Base-by-base conservation (phyloP, 139 green algal genomes). In the Volvox africanus region DNA sequence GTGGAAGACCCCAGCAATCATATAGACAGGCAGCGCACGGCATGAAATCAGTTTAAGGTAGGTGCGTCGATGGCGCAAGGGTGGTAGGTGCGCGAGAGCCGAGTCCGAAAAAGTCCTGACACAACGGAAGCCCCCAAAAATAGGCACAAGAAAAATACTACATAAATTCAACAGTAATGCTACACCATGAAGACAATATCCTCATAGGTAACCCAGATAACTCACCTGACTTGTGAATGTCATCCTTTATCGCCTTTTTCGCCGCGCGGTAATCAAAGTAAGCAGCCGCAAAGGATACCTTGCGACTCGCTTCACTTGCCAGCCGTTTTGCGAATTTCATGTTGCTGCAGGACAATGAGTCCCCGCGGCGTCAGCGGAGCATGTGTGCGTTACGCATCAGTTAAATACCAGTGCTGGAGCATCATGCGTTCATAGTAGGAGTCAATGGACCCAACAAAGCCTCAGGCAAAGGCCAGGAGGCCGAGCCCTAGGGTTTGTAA, bases 311-410 rank as follows among this genome's bases (percentile, higher is more conserved):
- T 37, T 88, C 89, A 13, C 24, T 32, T 1, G 61, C 73, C 17
- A 92, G 82, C 20, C 82, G 61, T 69, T 92, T 92, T 6, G 67
- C 89, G 61, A 92, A 92, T 75, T 92, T 92, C 89, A 92, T 92
- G 0, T 80, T 35, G 20, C 82, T 88, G 62, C 61, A 73, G 44
- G 6, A 62, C 21, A 24, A 13, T 24, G 33, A 13, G 75, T 33
- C 18, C 18, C 28, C n/a, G n/a, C 75, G n/a, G 32, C 35, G 24
- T n/a, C 33, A 33, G 37, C 36, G 19, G 32, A 81, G 37, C 24
- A 0, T 81, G 21, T 82, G 18, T 62, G 77, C 35, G 9, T n/a
- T 62, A 62, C 18, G 2, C 24, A 6, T 73, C 65, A 82, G 13
- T 0, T 61, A 21, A 19, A 62, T 55, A n/a, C 77, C 1, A 79